phyloP scores from a whole-genome alignment of 2,329 filamentous ascomycete genomes.

The Aspergillus japonicus region DNA sequence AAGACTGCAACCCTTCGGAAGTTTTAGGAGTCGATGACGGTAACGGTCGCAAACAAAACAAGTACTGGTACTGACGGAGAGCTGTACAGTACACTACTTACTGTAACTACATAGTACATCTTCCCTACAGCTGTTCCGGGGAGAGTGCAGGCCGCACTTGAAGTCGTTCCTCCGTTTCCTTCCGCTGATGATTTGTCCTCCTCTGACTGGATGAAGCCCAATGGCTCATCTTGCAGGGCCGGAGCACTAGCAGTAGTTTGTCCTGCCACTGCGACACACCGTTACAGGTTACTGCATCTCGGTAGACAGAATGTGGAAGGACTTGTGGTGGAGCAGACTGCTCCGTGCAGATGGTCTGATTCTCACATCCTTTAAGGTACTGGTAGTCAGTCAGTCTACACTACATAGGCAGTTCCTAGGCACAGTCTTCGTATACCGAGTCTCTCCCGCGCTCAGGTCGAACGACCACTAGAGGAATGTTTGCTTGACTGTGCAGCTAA shows the following conservation, averaged over 20 bases:
- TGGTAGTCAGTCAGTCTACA: too few relatives aligned
- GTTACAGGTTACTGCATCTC: background rate
- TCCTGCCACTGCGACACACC: background rate
- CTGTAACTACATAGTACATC: too few relatives aligned
- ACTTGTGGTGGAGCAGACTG: background rate
- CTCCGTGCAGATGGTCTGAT: background rate
- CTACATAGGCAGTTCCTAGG: too few relatives aligned
- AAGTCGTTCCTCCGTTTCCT: background rate
- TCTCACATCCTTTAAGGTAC: background rate
- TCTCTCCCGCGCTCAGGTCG: too few relatives aligned
- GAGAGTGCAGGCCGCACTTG: background rate
- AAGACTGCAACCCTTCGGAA: constrained; percentile 21
- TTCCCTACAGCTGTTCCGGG: background rate
- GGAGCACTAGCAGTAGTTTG: background rate
- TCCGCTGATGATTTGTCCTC: background rate
- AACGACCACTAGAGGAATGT: too few relatives aligned
- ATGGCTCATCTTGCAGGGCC: background rate
- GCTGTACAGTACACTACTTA: too few relatives aligned
- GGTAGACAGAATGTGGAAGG: background rate
- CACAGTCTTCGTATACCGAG: too few relatives aligned
- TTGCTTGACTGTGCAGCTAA: too few relatives aligned
- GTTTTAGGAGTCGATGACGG: constrained; percentile 14
- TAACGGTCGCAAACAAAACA: constrained; percentile 10
- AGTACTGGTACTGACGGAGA: too few relatives aligned
- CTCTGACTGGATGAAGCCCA: background rate